Conservation (phyloP, 2,329 filamentous ascomycete genomes). For the Penicillium janthinellum region DNA sequence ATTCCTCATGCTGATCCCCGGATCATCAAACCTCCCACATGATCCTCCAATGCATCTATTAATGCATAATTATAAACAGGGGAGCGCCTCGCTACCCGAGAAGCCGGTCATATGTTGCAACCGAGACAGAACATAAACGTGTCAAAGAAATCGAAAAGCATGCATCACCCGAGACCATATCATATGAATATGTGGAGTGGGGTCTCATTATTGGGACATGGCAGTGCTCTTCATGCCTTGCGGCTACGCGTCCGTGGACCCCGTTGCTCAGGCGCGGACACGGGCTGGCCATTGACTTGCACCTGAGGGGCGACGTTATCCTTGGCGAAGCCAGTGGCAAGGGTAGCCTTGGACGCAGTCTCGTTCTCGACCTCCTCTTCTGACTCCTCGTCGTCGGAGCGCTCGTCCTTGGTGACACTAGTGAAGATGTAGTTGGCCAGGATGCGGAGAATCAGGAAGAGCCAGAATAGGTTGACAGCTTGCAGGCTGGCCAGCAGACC, state of each 20-base stretch:
- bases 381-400: conserved; percentile 50
- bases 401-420: conserved; percentile 44
- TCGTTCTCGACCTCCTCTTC: conserved; percentile 34
- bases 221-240: conserved; percentile 19
- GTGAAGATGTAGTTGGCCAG: conserved; percentile 46
- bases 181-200: not conserved
- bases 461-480: conserved; percentile 51
- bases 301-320: conserved; percentile 40
- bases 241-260: conserved; percentile 30
- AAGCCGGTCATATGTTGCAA: conserved; percentile 8
- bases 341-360: conserved; percentile 26
- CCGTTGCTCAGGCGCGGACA: conserved; percentile 30
- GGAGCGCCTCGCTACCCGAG: not conserved
- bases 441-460: conserved; percentile 49
- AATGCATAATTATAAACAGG: conserved; percentile 23
- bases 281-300: conserved; percentile 43
- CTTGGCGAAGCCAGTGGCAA: conserved; percentile 33
- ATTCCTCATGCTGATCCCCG: not conserved
- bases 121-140: not conserved
- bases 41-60: conserved; percentile 1
- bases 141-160: not conserved
- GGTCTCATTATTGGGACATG: not conserved
- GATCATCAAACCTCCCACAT: conserved; percentile 1
- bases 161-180: not conserved
- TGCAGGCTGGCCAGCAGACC: conserved; percentile 48